These are phyloP conservation scores for Penicillium verrucosum DNA, from an alignment of 2,329 filamentous ascomycete species.

Conservation along the genomic window DNA sequence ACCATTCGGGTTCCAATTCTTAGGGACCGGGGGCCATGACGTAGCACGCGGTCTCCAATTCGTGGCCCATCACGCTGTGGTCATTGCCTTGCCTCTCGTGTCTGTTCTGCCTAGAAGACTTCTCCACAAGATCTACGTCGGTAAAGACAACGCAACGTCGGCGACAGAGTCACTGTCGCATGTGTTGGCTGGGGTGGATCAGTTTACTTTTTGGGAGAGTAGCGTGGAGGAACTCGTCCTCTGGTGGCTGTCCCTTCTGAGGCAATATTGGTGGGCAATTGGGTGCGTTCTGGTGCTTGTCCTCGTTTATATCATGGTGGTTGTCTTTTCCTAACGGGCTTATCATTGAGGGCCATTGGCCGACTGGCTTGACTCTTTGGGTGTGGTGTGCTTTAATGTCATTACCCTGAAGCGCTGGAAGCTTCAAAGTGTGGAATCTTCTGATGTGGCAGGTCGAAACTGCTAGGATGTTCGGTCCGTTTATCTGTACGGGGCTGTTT, in stretches of 20 bases:
- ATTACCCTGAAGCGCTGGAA: no score
- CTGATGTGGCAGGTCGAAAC: not conserved
- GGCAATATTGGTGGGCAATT: not conserved
- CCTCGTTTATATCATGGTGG: not conserved
- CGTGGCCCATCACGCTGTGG: no score
- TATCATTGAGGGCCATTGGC: not conserved
- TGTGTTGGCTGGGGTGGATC: not conserved
- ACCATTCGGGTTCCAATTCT: no score
- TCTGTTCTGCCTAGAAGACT: not conserved
- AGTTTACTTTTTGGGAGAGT: not conserved
- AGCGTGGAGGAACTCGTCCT: not conserved
- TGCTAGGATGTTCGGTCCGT: not conserved
- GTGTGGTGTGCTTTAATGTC: no score
- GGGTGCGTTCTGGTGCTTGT: not conserved
- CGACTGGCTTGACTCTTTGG: no score
- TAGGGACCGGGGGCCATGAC: no score
- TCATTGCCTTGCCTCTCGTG: no score
- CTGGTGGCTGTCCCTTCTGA: not conserved
- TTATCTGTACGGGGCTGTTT: not conserved
- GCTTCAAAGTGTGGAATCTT: no score
- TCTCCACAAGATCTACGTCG: not conserved
- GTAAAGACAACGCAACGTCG: not conserved
- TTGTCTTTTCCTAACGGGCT: not conserved
- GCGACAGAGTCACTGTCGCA: not conserved
- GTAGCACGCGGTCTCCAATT: no score